phyloP scores from a whole-genome alignment of 441 rosid genomes.

The Populus hybrid region DNA sequence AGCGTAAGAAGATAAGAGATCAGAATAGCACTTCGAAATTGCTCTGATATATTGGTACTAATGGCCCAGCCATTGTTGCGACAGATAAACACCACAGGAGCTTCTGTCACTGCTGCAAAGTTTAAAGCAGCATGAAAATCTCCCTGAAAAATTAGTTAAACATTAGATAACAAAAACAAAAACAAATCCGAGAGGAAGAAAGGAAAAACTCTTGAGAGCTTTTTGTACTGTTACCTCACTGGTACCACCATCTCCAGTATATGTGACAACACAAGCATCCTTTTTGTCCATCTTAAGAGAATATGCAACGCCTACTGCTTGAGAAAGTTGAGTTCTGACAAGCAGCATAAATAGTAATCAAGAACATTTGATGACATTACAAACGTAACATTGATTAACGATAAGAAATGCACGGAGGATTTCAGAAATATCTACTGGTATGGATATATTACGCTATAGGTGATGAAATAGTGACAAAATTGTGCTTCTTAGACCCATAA shows the following conservation, averaged over 20 bases:
- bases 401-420: background rate
- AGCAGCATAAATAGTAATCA: background rate
- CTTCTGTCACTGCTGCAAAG: conserved; percentile 84
- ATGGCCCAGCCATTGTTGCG: conserved; percentile 97
- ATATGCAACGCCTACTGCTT: conserved; percentile 93
- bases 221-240: conserved; percentile 59
- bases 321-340: conserved; percentile 79
- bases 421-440: background rate
- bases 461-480: conserved; percentile 74
- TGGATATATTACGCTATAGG: conserved; percentile 63
- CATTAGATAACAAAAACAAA: background rate
- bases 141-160: conserved; percentile 44
- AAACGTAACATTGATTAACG: background rate
- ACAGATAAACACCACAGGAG: conserved; percentile 85
- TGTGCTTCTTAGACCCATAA: conserved; percentile 80
- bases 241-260: conserved; percentile 80
- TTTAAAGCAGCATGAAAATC: conserved; percentile 91
- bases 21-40: conserved; percentile 65
- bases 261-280: conserved; percentile 71
- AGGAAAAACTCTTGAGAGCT: background rate
- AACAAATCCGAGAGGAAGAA: background rate
- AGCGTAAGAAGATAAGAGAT: background rate
- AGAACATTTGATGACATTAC: background rate
- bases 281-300: conserved; percentile 80
- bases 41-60: conserved; percentile 81